Base-by-base conservation (phyloP, 2,329 filamentous ascomycete genomes). In the Calonectria montana region DNA sequence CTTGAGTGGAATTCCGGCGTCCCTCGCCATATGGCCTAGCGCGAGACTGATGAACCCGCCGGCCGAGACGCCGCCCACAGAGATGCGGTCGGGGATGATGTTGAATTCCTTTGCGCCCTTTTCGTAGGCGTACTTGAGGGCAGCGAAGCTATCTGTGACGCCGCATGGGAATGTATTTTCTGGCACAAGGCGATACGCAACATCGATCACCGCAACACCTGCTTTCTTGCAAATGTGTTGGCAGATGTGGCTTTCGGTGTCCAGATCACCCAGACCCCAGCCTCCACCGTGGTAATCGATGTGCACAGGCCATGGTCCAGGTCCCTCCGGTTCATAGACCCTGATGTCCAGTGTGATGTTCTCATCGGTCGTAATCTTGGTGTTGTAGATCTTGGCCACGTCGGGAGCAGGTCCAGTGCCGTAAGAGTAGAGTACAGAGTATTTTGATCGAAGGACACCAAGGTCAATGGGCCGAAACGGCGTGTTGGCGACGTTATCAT, bases 171-270 rank as follows among this genome's bases (percentile, higher is more conserved):
- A 88, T 6, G 84, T 79, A 72, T 84, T 77, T 76, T 89, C 87
- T 10, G 88, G 88, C 0, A 88, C 85, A 1, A 89, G 83, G 5
- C 88, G 84, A 75, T 89, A 90, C n/a, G 79, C 87, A 13, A 89
- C 85, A 74, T 88, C 86, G 66, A 90, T 82, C 31, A 89, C 86
- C 16, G 82, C 83, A 31, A 87, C 86, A 29, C 81, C 80, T 25
- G 84, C 84, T 55, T 83, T 80, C 31, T 81, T 80, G 78, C 84
- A 87, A 27, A 88, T 81, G 73, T 88, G 86, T 64, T 82, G 82
- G 82, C 86, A 88, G 67, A 88, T 85, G 73, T 87, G 84, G 3
- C 83, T 80, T 79, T 89, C 87, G 0, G 86, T 88, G 23, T 86
- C 84, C 15, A 88, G 80, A 70, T 87, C 87, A 1, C 87, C 87